phyloP scores from a whole-genome alignment of 805 yeast species.

The Isabelozyma rhagii region DNA sequence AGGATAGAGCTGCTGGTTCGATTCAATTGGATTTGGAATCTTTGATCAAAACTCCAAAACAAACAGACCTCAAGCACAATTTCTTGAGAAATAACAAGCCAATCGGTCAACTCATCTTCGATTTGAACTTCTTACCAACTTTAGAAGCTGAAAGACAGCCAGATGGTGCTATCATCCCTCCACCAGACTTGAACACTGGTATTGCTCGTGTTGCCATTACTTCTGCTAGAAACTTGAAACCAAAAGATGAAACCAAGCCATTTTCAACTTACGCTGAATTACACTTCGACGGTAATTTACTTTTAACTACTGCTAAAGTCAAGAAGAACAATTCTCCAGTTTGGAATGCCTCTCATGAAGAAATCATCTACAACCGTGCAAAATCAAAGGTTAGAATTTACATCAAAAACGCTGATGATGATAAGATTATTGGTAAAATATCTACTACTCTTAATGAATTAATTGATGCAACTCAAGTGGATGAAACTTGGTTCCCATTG shows the following conservation, averaged over 20 bases:
- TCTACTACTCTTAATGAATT: slow-evolving; percentile 59
- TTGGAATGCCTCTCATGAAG: slow-evolving; percentile 62
- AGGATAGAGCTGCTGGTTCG: slow-evolving; percentile 79
- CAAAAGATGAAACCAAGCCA: slow-evolving; percentile 43
- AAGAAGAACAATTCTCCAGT: slow-evolving; percentile 65
- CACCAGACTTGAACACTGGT: slow-evolving; percentile 94
- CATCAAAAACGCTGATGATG: slow-evolving; percentile 59
- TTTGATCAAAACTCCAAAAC: slow-evolving; percentile 51
- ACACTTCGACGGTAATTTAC: slow-evolving; percentile 57
- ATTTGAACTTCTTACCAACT: slow-evolving; percentile 74
- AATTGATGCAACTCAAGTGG: slow-evolving; percentile 74
- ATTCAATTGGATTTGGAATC: slow-evolving; percentile 70
- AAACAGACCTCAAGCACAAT: slow-evolving; percentile 48
- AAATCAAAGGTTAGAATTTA: slow-evolving; percentile 65
- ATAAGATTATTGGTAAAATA: slow-evolving; percentile 57
- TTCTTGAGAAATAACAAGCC: slow-evolving; percentile 80
- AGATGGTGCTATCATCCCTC: slow-evolving; percentile 81
- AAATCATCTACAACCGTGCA: slow-evolving; percentile 69
- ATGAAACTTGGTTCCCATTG: slow-evolving; percentile 74
- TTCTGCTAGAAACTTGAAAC: slow-evolving; percentile 56
- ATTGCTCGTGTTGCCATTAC: slow-evolving; percentile 65
- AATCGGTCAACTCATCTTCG: slow-evolving; percentile 71
- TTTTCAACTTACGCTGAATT: slow-evolving; percentile 69
- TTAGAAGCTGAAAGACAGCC: slow-evolving; percentile 57
- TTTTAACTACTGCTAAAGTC: slow-evolving; percentile 54